phyloP scores from a whole-genome alignment of 768 basidiomycete species.

The Leccinum aurantiacum region DNA sequence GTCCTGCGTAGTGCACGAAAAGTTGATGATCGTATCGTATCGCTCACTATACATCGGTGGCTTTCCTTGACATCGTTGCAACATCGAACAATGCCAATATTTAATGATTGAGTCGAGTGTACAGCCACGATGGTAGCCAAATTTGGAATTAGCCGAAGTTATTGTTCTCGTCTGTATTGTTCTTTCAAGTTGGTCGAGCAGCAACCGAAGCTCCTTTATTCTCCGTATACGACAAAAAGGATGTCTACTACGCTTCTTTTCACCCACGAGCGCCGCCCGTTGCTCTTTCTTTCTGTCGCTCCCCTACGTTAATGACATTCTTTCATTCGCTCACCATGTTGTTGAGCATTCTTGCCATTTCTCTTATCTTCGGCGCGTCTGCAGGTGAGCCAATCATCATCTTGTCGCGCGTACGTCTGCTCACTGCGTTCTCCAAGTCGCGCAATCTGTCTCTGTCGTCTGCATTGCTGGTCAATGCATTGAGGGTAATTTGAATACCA shows the following conservation, averaged over 20 bases:
- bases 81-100: background rate
- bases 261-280: conserved; percentile 19
- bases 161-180: conserved; percentile 31
- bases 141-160: conserved; percentile 14
- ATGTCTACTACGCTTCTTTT: conserved; percentile 16
- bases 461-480: conserved; percentile 91
- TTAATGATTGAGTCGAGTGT: background rate
- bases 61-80: background rate
- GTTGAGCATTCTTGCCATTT: conserved; percentile 38
- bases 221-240: conserved; percentile 29
- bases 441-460: conserved; percentile 62
- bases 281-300: conserved; percentile 24
- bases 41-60: background rate
- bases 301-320: conserved; percentile 21
- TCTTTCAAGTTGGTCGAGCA: conserved; percentile 13
- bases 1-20: background rate
- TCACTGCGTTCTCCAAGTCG: conserved; percentile 37
- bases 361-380: conserved; percentile 39
- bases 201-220: conserved; percentile 29
- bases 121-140: conserved; percentile 14
- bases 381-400: conserved; percentile 33
- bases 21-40: background rate
- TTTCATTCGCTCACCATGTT: conserved; percentile 38
- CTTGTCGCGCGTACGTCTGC: background rate
- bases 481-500: conserved; percentile 72